These are phyloP conservation scores for Colletotrichum sp. DNA, from an alignment of 2,329 filamentous ascomycete genomes.

Conservation along the genomic window DNA sequence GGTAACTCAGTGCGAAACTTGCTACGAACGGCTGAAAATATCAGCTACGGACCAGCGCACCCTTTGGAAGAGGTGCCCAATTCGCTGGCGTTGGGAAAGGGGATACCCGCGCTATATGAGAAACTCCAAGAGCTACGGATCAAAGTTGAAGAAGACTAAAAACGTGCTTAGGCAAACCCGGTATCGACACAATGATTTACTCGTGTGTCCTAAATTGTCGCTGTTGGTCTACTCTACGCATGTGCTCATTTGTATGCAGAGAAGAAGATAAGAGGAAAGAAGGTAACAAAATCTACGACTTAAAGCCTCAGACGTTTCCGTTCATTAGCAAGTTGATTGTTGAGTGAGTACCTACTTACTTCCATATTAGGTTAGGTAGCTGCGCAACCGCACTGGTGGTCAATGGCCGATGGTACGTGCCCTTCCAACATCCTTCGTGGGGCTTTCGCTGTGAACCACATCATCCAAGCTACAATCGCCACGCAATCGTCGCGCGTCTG, in stretches of 20 bases:
- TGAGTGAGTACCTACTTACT: background rate
- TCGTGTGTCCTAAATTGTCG: background rate
- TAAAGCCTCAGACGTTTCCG: background rate
- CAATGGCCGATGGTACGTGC: background rate
- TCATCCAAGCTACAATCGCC: background rate
- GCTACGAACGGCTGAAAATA: background rate
- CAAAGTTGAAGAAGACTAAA: background rate
- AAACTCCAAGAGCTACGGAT: background rate
- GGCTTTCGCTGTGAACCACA: background rate
- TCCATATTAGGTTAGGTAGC: background rate
- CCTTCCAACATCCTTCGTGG: background rate
- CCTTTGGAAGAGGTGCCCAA: background rate
- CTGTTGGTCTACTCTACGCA: background rate
- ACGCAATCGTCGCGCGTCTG: background rate
- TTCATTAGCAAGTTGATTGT: background rate
- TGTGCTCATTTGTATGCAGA: background rate
- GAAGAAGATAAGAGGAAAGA: background rate
- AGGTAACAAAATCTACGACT: background rate
- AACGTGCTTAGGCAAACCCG: background rate
- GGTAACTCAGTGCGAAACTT: slow-evolving; percentile 1
- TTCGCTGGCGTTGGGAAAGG: background rate
- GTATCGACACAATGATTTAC: background rate
- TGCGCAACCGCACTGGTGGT: background rate
- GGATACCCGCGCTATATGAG: slow-evolving; percentile 7
- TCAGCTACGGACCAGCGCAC: background rate